Percentiles rank a stretch among this genome's conserved stretches.
These are phyloP conservation scores for Aquanectria penicillioides DNA, from an alignment of 2,329 filamentous ascomycete species.

Conservation along the genomic window DNA sequence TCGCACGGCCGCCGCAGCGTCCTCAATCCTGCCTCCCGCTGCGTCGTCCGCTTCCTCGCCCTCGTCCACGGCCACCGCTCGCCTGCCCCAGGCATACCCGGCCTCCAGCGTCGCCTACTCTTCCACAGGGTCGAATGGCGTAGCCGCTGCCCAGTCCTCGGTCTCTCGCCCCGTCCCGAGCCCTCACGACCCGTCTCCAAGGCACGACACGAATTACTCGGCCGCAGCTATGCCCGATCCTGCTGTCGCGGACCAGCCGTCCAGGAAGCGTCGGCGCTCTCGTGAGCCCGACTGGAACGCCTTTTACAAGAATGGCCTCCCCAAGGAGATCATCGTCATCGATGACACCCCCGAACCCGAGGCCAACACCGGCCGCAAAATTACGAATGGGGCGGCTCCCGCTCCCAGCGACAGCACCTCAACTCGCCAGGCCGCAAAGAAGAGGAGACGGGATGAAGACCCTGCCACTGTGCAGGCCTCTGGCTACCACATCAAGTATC, in stretches of 20 bases:
- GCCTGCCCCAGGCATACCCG: conserved; percentile 42
- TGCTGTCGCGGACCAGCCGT: conserved; percentile 44
- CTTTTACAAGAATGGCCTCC: conserved; percentile 85
- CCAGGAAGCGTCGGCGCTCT: conserved; percentile 65
- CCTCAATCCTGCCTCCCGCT: conserved; percentile 45
- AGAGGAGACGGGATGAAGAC: conserved; percentile 73
- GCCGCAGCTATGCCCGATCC: conserved; percentile 41
- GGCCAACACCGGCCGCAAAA: conserved; percentile 52
- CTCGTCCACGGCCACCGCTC: conserved; percentile 33
- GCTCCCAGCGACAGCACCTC: conserved; percentile 41
- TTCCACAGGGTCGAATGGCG: conserved; percentile 45
- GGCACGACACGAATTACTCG: conserved; percentile 40
- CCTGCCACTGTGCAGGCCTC: conserved; percentile 63
- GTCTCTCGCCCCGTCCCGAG: conserved; percentile 43
- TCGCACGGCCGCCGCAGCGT: conserved; percentile 40
- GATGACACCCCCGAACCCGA: conserved; percentile 75
- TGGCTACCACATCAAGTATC: conserved; percentile 77
- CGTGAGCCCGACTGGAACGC: conserved; percentile 79
- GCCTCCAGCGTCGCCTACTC: conserved; percentile 44
- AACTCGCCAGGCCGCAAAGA: conserved; percentile 71
- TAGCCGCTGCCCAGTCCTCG: conserved; percentile 44
- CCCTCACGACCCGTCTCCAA: conserved; percentile 44
- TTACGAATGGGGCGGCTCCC: conserved; percentile 47
- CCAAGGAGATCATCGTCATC: conserved; percentile 88
- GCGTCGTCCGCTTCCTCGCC: conserved; percentile 40